Evolutionary conservation across 2,329 filamentous ascomycete species (phyloP).

Genomic region (Stylonectria norvegica): DNA sequence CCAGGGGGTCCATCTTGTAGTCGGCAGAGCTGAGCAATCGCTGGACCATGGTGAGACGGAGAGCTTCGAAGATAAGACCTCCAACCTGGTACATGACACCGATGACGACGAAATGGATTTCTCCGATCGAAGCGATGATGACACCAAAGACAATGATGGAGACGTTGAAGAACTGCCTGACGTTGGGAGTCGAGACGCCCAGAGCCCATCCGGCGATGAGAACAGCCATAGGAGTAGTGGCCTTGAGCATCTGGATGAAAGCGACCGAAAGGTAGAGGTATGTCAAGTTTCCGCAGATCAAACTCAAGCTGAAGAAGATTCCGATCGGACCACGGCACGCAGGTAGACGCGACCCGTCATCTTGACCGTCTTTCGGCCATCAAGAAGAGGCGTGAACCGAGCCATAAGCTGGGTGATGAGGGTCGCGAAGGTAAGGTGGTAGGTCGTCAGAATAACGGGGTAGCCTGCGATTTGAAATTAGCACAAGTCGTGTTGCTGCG

Average conservation of each 20-base stretch:
- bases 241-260: conserved; percentile 99
- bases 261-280: conserved; percentile 94
- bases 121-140: conserved; percentile 88
- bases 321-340: conserved; percentile 90
- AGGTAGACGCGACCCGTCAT: conserved; percentile 95
- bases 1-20: conserved; percentile 89
- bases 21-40: conserved; percentile 75
- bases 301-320: conserved; percentile 89
- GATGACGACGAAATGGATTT: conserved; percentile 85
- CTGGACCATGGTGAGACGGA: conserved; percentile 81
- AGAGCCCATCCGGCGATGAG: conserved; percentile 86
- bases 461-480: conserved; percentile 46
- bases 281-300: conserved; percentile 95
- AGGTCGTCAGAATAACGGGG: conserved; percentile 86
- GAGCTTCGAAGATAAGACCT: conserved; percentile 77
- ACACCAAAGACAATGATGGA: conserved; percentile 93
- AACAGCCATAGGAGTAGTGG: conserved; percentile 91
- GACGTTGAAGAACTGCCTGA: conserved; percentile 88
- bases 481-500: conserved; percentile 7
- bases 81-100: conserved; percentile 77
- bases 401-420: conserved; percentile 91
- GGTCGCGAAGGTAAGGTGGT: conserved; percentile 90
- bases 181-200: conserved; percentile 76
- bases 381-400: conserved; percentile 82
- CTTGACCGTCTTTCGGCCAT: conserved; percentile 92